Evolutionary conservation across 164 flowering plant species (phyloP).

Genomic region (Magnolia changhungtana): DNA sequence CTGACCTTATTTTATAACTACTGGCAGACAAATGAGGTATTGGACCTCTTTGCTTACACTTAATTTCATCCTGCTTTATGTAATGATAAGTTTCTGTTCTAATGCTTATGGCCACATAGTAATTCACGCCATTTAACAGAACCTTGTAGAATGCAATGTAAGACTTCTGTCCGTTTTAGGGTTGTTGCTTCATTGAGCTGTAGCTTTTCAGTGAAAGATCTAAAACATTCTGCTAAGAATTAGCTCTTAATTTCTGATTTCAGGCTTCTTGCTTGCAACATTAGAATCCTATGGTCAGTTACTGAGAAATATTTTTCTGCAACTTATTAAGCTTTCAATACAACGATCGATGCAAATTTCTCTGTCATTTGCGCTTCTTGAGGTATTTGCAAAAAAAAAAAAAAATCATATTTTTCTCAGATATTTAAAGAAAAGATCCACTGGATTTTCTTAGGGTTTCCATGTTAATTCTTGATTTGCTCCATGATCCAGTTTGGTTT

Average conservation of each 20-base stretch:
- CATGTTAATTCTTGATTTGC: neutral
- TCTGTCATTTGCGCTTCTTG: neutral
- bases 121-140: too few species aligned
- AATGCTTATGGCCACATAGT: too few species aligned
- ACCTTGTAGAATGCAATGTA: too few species aligned
- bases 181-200: neutral
- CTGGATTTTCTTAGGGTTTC: neutral
- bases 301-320: neutral
- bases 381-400: neutral
- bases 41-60: neutral
- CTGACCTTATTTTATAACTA: conserved; percentile 78
- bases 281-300: neutral
- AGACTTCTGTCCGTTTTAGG: neutral
- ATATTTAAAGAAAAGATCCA: neutral
- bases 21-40: conserved; percentile 93
- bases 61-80: neutral
- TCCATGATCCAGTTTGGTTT: neutral
- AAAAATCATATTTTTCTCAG: neutral
- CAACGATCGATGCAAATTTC: neutral
- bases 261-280: too few species aligned
- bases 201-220: neutral
- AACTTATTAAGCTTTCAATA: neutral
- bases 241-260: too few species aligned
- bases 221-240: too few species aligned
- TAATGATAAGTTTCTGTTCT: too few species aligned